Evolutionary conservation across 768 basidiomycete genomes (phyloP).

Genomic region (Naganishia kalamii): DNA sequence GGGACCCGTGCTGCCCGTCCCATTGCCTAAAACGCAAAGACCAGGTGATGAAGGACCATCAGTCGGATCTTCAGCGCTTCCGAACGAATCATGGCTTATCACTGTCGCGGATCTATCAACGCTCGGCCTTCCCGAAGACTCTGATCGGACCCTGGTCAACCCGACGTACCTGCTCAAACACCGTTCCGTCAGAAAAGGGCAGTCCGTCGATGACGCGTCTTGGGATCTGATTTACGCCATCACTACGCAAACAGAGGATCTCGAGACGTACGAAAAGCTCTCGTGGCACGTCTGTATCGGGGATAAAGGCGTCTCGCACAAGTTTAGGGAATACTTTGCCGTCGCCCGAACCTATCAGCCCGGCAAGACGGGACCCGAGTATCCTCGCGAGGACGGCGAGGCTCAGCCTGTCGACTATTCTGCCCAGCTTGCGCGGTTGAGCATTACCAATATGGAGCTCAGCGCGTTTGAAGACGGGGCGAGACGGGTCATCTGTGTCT

Average conservation of each 20-base stretch:
- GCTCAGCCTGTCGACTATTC: neutral
- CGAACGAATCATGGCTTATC: slow-evolving; percentile 4
- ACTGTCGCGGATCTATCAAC: neutral
- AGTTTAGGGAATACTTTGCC: slow-evolving; percentile 14
- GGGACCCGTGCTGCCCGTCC: slow-evolving; percentile 4
- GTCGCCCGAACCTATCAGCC: slow-evolving; percentile 12
- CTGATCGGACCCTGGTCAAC: neutral
- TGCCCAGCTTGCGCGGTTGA: neutral
- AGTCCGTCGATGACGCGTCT: neutral
- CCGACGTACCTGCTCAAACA: slow-evolving; percentile 7
- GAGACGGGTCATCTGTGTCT: neutral
- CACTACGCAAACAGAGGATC: neutral
- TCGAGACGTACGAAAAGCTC: slow-evolving; percentile 6
- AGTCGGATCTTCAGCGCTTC: neutral
- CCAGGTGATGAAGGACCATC: neutral
- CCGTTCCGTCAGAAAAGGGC: neutral
- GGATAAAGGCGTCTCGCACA: slow-evolving; percentile 2
- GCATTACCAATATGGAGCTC: slow-evolving; percentile 15
- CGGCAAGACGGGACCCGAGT: neutral
- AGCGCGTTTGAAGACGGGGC: neutral
- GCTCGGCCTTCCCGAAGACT: neutral
- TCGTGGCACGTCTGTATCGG: slow-evolving; percentile 16
- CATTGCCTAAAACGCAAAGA: neutral
- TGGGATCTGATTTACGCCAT: slow-evolving; percentile 16
- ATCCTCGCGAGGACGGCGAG: neutral